Base-by-base conservation (phyloP, 208 protist genomes). In the Leishmania tropica region DNA sequence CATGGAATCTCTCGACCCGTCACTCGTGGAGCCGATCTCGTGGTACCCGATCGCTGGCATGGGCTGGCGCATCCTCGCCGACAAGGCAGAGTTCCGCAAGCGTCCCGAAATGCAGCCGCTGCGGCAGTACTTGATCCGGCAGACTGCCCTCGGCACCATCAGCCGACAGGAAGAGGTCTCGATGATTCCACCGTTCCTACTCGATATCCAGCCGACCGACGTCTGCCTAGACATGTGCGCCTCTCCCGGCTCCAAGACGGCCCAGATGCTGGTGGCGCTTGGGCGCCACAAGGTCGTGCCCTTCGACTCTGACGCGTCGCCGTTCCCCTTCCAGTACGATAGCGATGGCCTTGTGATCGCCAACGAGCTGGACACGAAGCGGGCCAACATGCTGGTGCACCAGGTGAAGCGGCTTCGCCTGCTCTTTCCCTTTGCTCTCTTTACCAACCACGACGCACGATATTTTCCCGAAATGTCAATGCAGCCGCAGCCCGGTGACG, bases 151-250 rank as follows among this genome's bases (percentile, higher is more conserved):
- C 24, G 95, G 95, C 40, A 95, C 90, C n/a, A 96, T 97, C 70
- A 96, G 88, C 13, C 83, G 95, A 11, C 94, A 97, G 84, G 92
- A 95, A 75, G 93, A 96, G 60, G 90, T 95, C 4, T 94, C 89
- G 13, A 96, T 97, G 94, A 86, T 97, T 72, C 94, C 94, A 37
- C 86, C 93, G 13, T 95, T 96, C 73, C 76, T 97, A 70, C 85
- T 98, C n/a, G 83, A 97, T 67, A 92, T 96, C 58, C 86, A 97
- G 79, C 91, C 89, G 8, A 89, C 75, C 42, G 93, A 97, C 73
- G 81, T 88, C 35, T 96, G 96, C 75, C 89, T 98, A 5, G 96
- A 98, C 84, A 95, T 98, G 92, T 98, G 96, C 73, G 93, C 94
- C 67, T 97, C 96, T 40, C 96, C 96, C 3, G 96, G 96, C 17